phyloP scores from a whole-genome alignment of 2,329 filamentous ascomycete genomes.

The Exophiala calicioides region DNA sequence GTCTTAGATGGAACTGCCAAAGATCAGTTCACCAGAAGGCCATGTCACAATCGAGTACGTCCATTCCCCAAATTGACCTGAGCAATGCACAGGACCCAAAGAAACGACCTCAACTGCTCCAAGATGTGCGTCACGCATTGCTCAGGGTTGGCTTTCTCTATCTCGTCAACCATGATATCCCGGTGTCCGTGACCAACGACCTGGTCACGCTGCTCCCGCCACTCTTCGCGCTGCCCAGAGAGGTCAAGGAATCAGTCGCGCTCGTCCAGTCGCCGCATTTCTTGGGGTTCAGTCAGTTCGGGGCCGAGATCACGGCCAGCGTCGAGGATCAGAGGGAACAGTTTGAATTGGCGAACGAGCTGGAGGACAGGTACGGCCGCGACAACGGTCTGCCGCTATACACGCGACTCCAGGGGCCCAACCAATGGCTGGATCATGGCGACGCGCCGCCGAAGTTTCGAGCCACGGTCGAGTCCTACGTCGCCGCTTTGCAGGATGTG shows the following conservation, averaged over 20 bases:
- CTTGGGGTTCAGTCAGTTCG: constrained; percentile 59
- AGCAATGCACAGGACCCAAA: constrained; percentile 31
- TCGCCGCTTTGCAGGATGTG: constrained; percentile 52
- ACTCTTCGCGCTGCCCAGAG: constrained; percentile 29
- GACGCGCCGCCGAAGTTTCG: constrained; percentile 34
- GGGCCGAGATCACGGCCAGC: constrained; percentile 59
- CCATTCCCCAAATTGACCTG: constrained; percentile 39
- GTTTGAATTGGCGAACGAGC: constrained; percentile 58
- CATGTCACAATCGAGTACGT: too few relatives aligned
- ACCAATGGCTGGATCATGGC: constrained; percentile 45
- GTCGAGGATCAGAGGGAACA: constrained; percentile 57
- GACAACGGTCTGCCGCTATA: constrained; percentile 39
- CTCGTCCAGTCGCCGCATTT: constrained; percentile 60
- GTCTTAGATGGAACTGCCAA: too few relatives aligned
- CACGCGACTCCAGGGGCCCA: constrained; percentile 51
- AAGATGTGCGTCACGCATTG: constrained; percentile 26
- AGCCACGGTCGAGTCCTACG: constrained; percentile 50
- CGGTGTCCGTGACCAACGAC: constrained; percentile 19
- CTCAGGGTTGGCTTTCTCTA: constrained; percentile 35
- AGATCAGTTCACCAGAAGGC: too few relatives aligned
- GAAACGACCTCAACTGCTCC: constrained; percentile 12
- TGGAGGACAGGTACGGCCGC: constrained; percentile 32
- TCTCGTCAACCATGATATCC: constrained; percentile 31
- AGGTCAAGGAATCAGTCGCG: constrained; percentile 28
- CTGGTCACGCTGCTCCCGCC: constrained; percentile 23